Evolutionary conservation across 129 eudicot species (phyloP).

Genomic region (Chrysanthemum makinoi): DNA sequence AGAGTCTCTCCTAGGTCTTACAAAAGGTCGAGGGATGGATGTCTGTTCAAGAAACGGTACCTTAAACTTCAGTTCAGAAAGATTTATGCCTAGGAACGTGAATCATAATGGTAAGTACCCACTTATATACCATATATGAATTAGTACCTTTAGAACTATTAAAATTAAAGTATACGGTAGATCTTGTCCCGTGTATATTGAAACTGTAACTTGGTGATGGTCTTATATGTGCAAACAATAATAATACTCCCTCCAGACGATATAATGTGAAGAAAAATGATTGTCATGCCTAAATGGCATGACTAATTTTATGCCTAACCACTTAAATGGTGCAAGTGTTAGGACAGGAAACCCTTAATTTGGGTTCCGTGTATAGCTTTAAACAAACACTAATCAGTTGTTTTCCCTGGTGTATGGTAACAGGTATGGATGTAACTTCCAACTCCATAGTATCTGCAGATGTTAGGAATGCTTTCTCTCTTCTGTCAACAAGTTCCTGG

Average conservation of each 20-base stretch:
- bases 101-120: constrained; percentile 40
- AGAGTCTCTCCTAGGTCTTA: constrained; percentile 32
- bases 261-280: no score
- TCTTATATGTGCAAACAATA: no score
- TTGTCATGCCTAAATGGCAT: no score
- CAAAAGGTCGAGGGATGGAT: constrained; percentile 34
- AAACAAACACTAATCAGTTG: not conserved
- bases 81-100: constrained; percentile 29
- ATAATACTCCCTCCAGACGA: no score
- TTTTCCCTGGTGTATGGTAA: not conserved
- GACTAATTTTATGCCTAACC: no score
- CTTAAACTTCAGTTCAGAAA: constrained; percentile 31
- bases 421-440: constrained; percentile 35
- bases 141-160: not conserved
- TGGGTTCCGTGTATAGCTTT: not conserved
- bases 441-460: constrained; percentile 31
- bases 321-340: no score
- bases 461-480: constrained; percentile 61
- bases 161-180: not conserved
- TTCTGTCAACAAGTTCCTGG: constrained; percentile 64
- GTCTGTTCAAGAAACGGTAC: constrained; percentile 25
- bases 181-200: not conserved
- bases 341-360: no score
- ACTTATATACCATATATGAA: not conserved
- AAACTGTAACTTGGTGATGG: no score